Conservation (phyloP, 2,329 filamentous ascomycete species). For the Aureobasidium sp. region DNA sequence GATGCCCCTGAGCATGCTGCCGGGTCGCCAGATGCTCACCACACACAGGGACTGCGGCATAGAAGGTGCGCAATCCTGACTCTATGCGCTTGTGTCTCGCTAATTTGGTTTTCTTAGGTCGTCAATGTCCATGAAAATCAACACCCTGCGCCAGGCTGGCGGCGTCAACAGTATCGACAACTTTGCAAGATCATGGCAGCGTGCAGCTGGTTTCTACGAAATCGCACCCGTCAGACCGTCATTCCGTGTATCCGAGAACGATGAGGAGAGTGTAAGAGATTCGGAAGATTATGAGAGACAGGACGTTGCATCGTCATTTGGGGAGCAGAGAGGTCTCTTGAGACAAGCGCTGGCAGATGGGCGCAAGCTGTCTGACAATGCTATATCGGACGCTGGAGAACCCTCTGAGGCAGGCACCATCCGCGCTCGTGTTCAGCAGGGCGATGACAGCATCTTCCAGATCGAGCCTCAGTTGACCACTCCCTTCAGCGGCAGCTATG, state of each 20-base stretch:
- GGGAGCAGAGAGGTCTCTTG: conserved; percentile 35
- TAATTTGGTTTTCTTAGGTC: conserved; percentile 26
- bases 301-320: conserved; percentile 24
- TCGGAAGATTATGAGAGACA: conserved; percentile 32
- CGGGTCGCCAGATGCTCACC: conserved; percentile 8
- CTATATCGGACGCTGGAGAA: conserved; percentile 25
- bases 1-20: conserved; percentile 14
- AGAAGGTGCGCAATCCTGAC: conserved; percentile 22
- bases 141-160: conserved; percentile 59
- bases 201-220: conserved; percentile 80
- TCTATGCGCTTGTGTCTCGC: background rate
- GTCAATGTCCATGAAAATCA: conserved; percentile 43
- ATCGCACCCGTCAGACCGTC: conserved; percentile 72
- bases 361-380: conserved; percentile 31
- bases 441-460: conserved; percentile 38
- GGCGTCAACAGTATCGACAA: conserved; percentile 92
- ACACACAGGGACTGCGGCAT: conserved; percentile 21
- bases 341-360: conserved; percentile 32
- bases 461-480: conserved; percentile 52
- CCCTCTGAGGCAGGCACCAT: conserved; percentile 16
- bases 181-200: conserved; percentile 86
- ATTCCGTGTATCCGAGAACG: conserved; percentile 49
- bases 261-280: conserved; percentile 34
- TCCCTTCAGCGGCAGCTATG: conserved; percentile 64
- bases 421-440: conserved; percentile 18